Evolutionary conservation across 805 yeast species (phyloP), one percentile per base, ranked within the genome.

Genomic region (Phaffomyces antillensis): DNA sequence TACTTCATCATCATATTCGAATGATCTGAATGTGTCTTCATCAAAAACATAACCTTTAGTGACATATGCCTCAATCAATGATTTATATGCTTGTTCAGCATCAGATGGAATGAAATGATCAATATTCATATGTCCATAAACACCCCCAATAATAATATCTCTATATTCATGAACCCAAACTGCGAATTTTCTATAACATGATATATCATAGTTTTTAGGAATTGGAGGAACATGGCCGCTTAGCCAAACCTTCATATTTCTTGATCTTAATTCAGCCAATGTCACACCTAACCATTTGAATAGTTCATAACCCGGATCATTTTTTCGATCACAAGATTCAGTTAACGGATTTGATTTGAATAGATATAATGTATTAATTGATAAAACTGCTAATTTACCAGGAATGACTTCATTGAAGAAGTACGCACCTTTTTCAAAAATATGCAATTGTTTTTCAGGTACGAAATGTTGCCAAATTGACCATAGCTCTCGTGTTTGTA

Each of bases 171-270:
- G 78, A 32, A 80, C 65, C 95, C 95, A 87, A n/a, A 80, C 72
- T 23, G 84, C 75, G 62, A 79, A 83, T 61, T 86, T 86, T 41
- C 87, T 70, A 52, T 76, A 79, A 58, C 96, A 87, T 37, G 82
- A 71, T 17, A 73, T 68, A 55, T 87, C 95, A 49, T 75, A 78
- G 60, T 87, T 87, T 61, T 86, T 86, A 24, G 80, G 79, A 39
- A 82, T 76, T 5, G 96, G 95, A 4, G 96, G 96, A 15, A 88
- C 95, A 66, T 87, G 96, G 6, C 96, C 95, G 37, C 83, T 70
- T 20, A 87, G 64, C 95, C 95, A 88, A 16, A 84, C 95, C 65
- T 87, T 87, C 78, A 87, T 81, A 16, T 77, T 75, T 48, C 95
- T 67, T 20, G 70, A 66, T 55, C 96, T 71, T 65, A 87, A 64